Evolutionary conservation across 1,284 basidiomycete species (phyloP), one percentile per base, ranked within the genome.

Genomic region (Naganishia sp.): DNA sequence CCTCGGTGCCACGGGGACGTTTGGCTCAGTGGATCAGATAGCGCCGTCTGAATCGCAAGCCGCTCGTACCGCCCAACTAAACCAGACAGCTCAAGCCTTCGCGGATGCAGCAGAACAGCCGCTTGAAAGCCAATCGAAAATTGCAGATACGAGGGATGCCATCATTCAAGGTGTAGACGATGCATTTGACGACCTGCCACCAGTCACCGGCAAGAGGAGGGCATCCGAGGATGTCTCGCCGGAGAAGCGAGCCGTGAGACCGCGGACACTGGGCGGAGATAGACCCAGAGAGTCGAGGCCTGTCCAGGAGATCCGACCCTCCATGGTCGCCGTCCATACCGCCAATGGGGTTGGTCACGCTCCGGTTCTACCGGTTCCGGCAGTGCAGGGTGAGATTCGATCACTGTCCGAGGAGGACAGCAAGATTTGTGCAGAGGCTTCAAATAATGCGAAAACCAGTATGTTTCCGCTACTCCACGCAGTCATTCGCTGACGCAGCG

Each of bases 371-470:
- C 70, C 74, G 3, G 17, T 74, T 11, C 72, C 73, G 50, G 60
- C 67, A 18, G 67, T 78, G 4, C 76, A 80, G 67, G 71, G 68
- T 13, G 63, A 72, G 3, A 55, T 78, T 0, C 71, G 75, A 0
- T 70, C 69, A 17, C 68, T 65, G 15, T 69, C 71, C 39, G 71
- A 71, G 15, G 72, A 73, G 15, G 68, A 67, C 15, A 43, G 55
- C n/a, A 71, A 71, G 15, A 86, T 90, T 67, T 74, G 86, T 15
- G 80, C 96, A 51, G 92, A 96, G 74, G 90, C 83, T 0, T 83
- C 87, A 70, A 97, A 99, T 80, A 83, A 87, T 31, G 88, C 64
- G 83, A 83, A 28, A 83, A 82, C 61, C 32, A 84, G 88, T 86
- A 72, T 63, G 41, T 49, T 21, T 18, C 46, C 9, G 5, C 17